A percentile compares a stretch with the other conserved stretches of the same genome.
Evolutionary conservation across 2,329 filamentous ascomycete genomes (phyloP).

Genomic region (Fusarium sp.): DNA sequence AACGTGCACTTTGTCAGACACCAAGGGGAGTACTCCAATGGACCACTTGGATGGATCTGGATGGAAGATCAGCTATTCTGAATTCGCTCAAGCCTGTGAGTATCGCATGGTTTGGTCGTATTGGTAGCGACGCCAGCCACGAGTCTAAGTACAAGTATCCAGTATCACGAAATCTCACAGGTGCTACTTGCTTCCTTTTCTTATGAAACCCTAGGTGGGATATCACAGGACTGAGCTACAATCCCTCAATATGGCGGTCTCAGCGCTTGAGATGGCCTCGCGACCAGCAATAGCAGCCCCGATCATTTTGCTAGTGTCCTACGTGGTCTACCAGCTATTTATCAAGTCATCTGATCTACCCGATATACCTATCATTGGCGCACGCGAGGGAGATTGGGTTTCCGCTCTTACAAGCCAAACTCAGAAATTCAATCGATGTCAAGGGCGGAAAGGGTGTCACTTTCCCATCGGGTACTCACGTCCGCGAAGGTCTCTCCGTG

Average conservation of each 20-base stretch:
- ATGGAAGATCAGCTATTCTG: too few relatives aligned
- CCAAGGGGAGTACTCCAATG: too few relatives aligned
- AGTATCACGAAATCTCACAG: too few relatives aligned
- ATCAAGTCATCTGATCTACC: constrained; percentile 7
- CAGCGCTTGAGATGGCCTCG: background rate
- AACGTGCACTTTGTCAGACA: too few relatives aligned
- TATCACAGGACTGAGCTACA: too few relatives aligned
- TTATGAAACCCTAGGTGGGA: too few relatives aligned
- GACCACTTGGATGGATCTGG: too few relatives aligned
- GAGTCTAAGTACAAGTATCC: too few relatives aligned
- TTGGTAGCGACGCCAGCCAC: too few relatives aligned
- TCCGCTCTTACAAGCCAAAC: constrained; percentile 9
- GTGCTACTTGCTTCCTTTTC: too few relatives aligned
- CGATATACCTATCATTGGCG: background rate
- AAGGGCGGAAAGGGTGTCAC: constrained; percentile 5
- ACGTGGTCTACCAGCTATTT: constrained; percentile 11
- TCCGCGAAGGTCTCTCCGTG: constrained; percentile 11
- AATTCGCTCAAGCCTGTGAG: too few relatives aligned
- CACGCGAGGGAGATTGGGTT: constrained; percentile 17
- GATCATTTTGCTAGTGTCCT: background rate
- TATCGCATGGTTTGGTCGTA: too few relatives aligned
- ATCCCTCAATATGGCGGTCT: background rate
- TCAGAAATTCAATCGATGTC: constrained; percentile 8
- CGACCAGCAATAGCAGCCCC: constrained; percentile 16
- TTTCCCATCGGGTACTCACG: constrained; percentile 11